Conservation (phyloP, 1,139 yeast genomes). For the Hanseniaspora uvarum region DNA sequence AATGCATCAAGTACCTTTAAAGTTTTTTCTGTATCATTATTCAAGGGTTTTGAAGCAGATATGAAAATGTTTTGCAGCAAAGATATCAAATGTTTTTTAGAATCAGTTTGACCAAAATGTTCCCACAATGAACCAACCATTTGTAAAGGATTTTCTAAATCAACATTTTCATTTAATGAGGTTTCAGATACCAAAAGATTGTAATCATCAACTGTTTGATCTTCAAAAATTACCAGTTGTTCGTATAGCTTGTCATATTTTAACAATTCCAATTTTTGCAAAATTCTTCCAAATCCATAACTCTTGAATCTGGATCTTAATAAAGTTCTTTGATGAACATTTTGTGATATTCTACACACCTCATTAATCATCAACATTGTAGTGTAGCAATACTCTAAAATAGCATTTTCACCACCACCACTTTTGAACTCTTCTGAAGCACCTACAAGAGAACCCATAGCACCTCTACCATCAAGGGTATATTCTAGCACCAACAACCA, state of each 20-base stretch:
- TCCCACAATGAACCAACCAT: slow-evolving; percentile 60
- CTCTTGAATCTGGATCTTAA: slow-evolving; percentile 66
- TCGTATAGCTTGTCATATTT: slow-evolving; percentile 55
- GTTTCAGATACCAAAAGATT: slow-evolving; percentile 53
- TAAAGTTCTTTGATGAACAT: slow-evolving; percentile 59
- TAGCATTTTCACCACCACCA: slow-evolving; percentile 50
- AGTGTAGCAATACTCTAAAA: slow-evolving; percentile 70
- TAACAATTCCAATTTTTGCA: slow-evolving; percentile 51
- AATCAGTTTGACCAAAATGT: slow-evolving; percentile 59
- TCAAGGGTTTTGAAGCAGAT: slow-evolving; percentile 27
- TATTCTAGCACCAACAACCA: slow-evolving; percentile 70
- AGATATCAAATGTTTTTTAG: slow-evolving; percentile 61
- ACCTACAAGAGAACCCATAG: slow-evolving; percentile 81
- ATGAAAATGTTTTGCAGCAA: slow-evolving; percentile 77
- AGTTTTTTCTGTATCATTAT: slow-evolving; percentile 47
- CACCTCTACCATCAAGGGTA: slow-evolving; percentile 79
- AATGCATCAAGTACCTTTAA: slow-evolving; percentile 74
- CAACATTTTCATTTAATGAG: slow-evolving; percentile 49
- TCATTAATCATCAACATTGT: slow-evolving; percentile 70
- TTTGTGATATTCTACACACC: slow-evolving; percentile 55
- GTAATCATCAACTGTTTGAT: slow-evolving; percentile 59
- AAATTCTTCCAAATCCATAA: slow-evolving; percentile 60
- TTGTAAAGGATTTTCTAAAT: slow-evolving; percentile 68
- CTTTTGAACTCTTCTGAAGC: slow-evolving; percentile 78
- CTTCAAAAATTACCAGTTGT: slow-evolving; percentile 56